phyloP scores from a whole-genome alignment of 2,329 filamentous ascomycete species.

The Aspergillus jensenii region DNA sequence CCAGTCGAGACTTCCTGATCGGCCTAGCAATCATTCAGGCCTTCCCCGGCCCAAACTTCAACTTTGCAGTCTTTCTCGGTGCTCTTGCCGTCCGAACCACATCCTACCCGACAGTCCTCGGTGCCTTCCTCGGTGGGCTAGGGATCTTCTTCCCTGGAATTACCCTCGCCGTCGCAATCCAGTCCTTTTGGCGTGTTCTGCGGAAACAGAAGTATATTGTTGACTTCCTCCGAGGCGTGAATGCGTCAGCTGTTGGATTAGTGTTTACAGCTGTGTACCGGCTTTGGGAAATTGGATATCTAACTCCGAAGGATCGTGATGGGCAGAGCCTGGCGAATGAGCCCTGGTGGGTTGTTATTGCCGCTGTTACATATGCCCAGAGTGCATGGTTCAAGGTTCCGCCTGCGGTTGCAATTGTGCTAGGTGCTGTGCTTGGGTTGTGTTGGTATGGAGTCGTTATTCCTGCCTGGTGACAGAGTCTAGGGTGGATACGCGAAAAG shows the following conservation, averaged over 20 bases:
- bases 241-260: constrained; percentile 60
- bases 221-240: constrained; percentile 55
- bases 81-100: no score
- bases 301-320: constrained; percentile 50
- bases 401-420: no score
- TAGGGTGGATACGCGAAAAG: no score
- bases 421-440: no score
- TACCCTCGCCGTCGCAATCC: no score
- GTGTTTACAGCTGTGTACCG: constrained; percentile 66
- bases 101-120: no score
- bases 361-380: neutral
- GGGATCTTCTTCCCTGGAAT: no score
- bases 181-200: constrained; percentile 23
- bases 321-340: constrained; percentile 58
- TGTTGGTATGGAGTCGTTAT: no score
- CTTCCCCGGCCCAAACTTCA: constrained; percentile 56
- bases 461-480: no score
- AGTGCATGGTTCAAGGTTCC: no score
- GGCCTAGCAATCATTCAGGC: constrained; percentile 71
- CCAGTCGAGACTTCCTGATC: constrained; percentile 67
- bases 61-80: constrained; percentile 47
- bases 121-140: no score
- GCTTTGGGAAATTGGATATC: constrained; percentile 62
- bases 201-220: constrained; percentile 46
- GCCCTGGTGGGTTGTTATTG: constrained; percentile 57